Evolutionary conservation across 2,329 filamentous ascomycete species (phyloP), one percentile per base, ranked within the genome.

Genomic region (Trichoderma brevicompactum): DNA sequence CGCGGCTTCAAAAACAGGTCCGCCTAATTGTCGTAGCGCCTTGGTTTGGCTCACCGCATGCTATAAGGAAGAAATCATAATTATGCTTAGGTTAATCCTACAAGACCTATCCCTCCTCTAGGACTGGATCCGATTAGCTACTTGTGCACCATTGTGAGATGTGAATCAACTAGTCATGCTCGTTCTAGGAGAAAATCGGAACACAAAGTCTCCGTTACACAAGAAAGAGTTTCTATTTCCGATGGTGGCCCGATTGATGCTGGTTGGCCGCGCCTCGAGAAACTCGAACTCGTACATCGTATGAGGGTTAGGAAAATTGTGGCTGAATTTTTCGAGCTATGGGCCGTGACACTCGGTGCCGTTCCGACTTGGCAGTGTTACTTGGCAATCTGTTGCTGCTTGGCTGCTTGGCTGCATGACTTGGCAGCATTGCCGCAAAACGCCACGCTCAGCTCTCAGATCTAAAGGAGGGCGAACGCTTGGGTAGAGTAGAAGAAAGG

Each of bases 131-230:
- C 46, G 46, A 32, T 32, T 13, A 32, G 8, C 56, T 60, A 41
- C 44, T 40, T 23, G 19, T 40, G 28, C 19, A 34, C 23, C 23
- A 23, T 48, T 41, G 36, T 41, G 41, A 44, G 34, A 49, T 60
- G 7, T 46, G 15, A 15, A 50, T 9, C 19, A 50, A 38, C 56
- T 60, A 50, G 56, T 49, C 34, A 13, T n/a, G 44, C 44, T 49
- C 15, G 56, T 60, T 36, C 44, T 32, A 60, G 44, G 44, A 60
- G 44, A 41, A 40, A 49, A 40, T 38, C 56, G 56, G 56, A 40
- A 38, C 34, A 41, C 6, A 40, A 60, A 41, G 36, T 15, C 41
- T 50, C 19, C 36, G 19, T 60, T 12, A 12, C 56, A 32, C 56
- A 12, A 50, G 9, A 38, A 36, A 32, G 36, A 40, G 19, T 19